Evolutionary conservation across 768 basidiomycete species (phyloP).

Genomic region (Chalciporus pseudorubinellus): DNA sequence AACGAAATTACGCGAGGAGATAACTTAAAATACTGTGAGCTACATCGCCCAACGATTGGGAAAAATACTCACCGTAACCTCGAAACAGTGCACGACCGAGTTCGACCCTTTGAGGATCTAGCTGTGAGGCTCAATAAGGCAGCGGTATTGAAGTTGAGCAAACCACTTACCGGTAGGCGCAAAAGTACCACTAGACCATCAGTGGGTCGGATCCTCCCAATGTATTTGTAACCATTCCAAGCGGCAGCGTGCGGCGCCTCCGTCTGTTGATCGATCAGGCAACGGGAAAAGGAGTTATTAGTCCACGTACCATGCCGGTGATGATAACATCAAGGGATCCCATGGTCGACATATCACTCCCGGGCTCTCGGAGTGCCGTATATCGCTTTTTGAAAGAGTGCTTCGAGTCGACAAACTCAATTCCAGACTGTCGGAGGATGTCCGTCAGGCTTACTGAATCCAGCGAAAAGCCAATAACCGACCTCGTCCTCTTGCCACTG

Average conservation of each 20-base stretch:
- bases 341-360: slow-evolving; percentile 10
- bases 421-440: slow-evolving; percentile 23
- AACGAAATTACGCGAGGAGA: slow-evolving; percentile 50
- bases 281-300: neutral
- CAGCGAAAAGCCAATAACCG: neutral
- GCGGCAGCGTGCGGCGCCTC: slow-evolving; percentile 45
- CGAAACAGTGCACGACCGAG: slow-evolving; percentile 42
- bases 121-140: slow-evolving; percentile 13
- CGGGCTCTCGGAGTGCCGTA: slow-evolving; percentile 26
- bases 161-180: slow-evolving; percentile 47
- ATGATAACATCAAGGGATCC: slow-evolving; percentile 48
- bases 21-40: slow-evolving; percentile 35
- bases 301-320: slow-evolving; percentile 45
- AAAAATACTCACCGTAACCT: slow-evolving; percentile 42
- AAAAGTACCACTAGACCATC: slow-evolving; percentile 59
- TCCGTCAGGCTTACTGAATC: neutral
- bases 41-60: neutral
- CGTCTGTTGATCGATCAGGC: slow-evolving; percentile 34
- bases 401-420: slow-evolving; percentile 32
- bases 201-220: slow-evolving; percentile 55
- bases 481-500: slow-evolving; percentile 35
- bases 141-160: neutral
- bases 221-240: slow-evolving; percentile 56
- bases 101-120: slow-evolving; percentile 25
- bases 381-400: slow-evolving; percentile 41